These are phyloP conservation scores for Laguncularia racemosa DNA, from an alignment of 345 rosid species.

Conservation along the genomic window DNA sequence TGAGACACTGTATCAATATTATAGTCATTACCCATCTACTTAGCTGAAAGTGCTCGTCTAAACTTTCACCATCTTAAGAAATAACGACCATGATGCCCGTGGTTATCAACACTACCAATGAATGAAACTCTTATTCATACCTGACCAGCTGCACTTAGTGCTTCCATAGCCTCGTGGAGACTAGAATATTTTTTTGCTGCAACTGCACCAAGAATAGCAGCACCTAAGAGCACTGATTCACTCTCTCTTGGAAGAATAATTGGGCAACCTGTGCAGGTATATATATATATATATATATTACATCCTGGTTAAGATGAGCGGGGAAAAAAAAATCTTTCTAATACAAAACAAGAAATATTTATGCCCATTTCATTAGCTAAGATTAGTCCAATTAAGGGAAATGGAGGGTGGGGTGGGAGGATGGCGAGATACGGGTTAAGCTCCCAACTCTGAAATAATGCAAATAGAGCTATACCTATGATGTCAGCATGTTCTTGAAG, in stretches of 20 bases:
- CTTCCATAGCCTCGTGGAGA: slow-evolving; percentile 80
- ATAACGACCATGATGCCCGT: no score
- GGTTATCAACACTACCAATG: no score
- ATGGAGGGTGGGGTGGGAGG: no score
- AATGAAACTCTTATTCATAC: slow-evolving; percentile 22
- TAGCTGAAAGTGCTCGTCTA: no score
- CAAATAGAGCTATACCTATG: slow-evolving; percentile 34
- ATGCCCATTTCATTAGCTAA: no score
- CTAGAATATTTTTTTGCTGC: slow-evolving; percentile 64
- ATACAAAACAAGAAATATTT: no score
- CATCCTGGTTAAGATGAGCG: not conserved
- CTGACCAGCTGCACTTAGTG: slow-evolving; percentile 81
- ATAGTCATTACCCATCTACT: no score
- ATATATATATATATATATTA: slow-evolving; percentile 7
- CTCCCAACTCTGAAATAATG: no score
- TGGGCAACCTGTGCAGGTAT: slow-evolving; percentile 59
- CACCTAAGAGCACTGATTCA: slow-evolving; percentile 85
- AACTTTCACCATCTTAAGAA: no score
- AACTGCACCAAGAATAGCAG: slow-evolving; percentile 90
- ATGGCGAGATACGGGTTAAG: no score
- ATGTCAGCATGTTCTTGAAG: slow-evolving; percentile 90
- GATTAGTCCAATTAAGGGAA: no score
- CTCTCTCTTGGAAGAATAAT: slow-evolving; percentile 86
- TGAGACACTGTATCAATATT: no score
- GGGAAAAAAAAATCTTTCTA: not conserved